Conservation (phyloP, 2,329 filamentous ascomycete species). For the Camillea tinctor region DNA sequence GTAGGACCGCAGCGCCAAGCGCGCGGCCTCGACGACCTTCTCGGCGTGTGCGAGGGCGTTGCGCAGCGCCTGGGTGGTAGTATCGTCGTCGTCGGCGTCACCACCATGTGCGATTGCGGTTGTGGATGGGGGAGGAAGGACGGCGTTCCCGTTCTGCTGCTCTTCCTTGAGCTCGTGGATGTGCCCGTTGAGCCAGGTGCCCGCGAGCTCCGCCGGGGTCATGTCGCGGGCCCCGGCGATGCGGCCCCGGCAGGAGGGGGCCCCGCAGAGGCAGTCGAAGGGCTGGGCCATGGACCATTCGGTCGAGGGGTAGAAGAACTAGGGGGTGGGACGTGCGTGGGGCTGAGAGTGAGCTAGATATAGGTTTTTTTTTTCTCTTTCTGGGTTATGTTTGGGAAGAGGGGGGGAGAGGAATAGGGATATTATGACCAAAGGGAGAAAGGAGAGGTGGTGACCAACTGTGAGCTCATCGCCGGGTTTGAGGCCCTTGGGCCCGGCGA, state of each 20-base stretch:
- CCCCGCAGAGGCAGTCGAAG: slow-evolving; percentile 64
- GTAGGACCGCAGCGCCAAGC: slow-evolving; percentile 43
- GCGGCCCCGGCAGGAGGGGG: slow-evolving; percentile 55
- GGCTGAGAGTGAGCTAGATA: slow-evolving; percentile 9
- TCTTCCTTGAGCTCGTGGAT: slow-evolving; percentile 56
- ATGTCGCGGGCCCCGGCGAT: slow-evolving; percentile 65
- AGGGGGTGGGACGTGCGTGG: neutral
- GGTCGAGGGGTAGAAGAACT: slow-evolving; percentile 75
- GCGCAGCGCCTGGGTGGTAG: slow-evolving; percentile 42
- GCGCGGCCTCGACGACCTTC: slow-evolving; percentile 46
- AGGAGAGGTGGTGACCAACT: slow-evolving; percentile 31
- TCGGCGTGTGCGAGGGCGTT: slow-evolving; percentile 46
- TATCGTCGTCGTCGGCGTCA: slow-evolving; percentile 28
- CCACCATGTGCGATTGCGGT: neutral
- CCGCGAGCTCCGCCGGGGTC: slow-evolving; percentile 50
- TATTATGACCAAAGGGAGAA: neutral
- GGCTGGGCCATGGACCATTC: slow-evolving; percentile 74
- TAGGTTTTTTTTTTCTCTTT: neutral
- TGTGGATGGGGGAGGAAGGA: neutral
- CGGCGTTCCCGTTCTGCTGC: slow-evolving; percentile 18
- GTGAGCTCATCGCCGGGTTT: slow-evolving; percentile 57
- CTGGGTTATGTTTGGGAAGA: neutral
- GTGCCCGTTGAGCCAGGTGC: slow-evolving; percentile 62
- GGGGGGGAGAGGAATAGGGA: neutral
- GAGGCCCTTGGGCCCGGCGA: slow-evolving; percentile 57